A percentile compares a stretch with the other conserved stretches of the same genome.
Conservation (phyloP, 2,329 filamentous ascomycete genomes). For the Penicillium verrucosum region DNA sequence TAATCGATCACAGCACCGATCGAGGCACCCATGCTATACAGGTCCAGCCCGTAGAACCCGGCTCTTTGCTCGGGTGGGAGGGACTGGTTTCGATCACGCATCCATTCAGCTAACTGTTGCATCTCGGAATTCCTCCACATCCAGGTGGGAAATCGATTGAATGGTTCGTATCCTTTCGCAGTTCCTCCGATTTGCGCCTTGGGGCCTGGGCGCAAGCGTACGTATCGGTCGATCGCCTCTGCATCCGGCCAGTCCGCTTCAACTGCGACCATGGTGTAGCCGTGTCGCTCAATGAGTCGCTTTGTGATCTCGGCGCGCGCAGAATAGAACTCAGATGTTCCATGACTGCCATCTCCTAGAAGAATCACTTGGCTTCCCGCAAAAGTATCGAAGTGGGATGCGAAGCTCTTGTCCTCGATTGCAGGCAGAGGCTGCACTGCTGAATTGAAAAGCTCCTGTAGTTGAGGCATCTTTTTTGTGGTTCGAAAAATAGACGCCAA, state of each 20-base stretch:
- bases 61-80: constrained; percentile 31
- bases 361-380: constrained; percentile 43
- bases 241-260: constrained; percentile 57
- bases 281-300: constrained; percentile 49
- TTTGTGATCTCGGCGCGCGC: constrained; percentile 53
- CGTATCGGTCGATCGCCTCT: constrained; percentile 51
- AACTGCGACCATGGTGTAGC: constrained; percentile 51
- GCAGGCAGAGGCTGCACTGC: constrained; percentile 38
- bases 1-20: constrained; percentile 50
- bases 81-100: constrained; percentile 44
- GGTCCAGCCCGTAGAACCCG: constrained; percentile 52
- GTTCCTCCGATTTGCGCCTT: constrained; percentile 31
- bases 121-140: constrained; percentile 57
- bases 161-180: constrained; percentile 37
- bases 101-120: constrained; percentile 52
- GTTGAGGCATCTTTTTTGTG: constrained; percentile 24
- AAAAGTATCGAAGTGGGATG: constrained; percentile 42
- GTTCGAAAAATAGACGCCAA: background rate
- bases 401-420: constrained; percentile 38
- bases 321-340: constrained; percentile 55
- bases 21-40: constrained; percentile 50
- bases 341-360: constrained; percentile 50
- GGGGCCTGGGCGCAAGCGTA: constrained; percentile 44
- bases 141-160: constrained; percentile 54
- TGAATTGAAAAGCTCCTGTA: constrained; percentile 36